These are phyloP conservation scores for Sindora glabra DNA, from an alignment of 306 rosid genomes.

Conservation along the genomic window DNA sequence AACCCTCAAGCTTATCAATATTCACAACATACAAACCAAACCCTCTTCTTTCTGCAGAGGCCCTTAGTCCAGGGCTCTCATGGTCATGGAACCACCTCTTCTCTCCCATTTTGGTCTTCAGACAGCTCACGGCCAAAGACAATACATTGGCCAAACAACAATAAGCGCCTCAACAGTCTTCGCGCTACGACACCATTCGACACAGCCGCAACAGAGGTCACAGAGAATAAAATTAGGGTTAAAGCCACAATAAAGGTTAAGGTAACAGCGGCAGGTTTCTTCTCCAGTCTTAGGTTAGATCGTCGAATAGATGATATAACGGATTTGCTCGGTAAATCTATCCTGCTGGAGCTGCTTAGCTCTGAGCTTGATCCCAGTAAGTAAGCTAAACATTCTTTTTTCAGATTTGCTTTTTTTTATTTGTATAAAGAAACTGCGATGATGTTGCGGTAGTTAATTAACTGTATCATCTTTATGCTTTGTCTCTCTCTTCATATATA, in stretches of 20 bases:
- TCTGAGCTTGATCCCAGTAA: slow-evolving; percentile 35
- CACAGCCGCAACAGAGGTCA: background rate
- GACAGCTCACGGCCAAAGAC: background rate
- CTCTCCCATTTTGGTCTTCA: slow-evolving; percentile 14
- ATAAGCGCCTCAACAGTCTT: background rate
- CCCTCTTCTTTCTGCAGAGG: background rate
- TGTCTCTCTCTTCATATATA: no score
- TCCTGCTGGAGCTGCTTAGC: slow-evolving; percentile 53
- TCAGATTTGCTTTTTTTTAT: no score
- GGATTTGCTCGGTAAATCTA: slow-evolving; percentile 62
- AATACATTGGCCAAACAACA: background rate
- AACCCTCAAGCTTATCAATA: slow-evolving; percentile 4
- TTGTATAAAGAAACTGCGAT: no score
- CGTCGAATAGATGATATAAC: slow-evolving; percentile 42
- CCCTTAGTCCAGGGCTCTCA: background rate
- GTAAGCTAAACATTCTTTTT: background rate
- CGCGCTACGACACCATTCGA: no score
- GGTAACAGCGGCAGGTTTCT: slow-evolving; percentile 26
- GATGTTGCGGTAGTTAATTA: no score
- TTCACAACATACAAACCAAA: slow-evolving; percentile 1
- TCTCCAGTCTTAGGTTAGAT: slow-evolving; percentile 36
- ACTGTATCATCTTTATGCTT: no score
- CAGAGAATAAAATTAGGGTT: background rate
- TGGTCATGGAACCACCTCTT: background rate
- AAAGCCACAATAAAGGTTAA: slow-evolving; percentile 25